Evolutionary conservation across 2,329 filamentous ascomycete species (phyloP), one percentile per base, ranked within the genome.

Genomic region (Karstenula rhodostoma): DNA sequence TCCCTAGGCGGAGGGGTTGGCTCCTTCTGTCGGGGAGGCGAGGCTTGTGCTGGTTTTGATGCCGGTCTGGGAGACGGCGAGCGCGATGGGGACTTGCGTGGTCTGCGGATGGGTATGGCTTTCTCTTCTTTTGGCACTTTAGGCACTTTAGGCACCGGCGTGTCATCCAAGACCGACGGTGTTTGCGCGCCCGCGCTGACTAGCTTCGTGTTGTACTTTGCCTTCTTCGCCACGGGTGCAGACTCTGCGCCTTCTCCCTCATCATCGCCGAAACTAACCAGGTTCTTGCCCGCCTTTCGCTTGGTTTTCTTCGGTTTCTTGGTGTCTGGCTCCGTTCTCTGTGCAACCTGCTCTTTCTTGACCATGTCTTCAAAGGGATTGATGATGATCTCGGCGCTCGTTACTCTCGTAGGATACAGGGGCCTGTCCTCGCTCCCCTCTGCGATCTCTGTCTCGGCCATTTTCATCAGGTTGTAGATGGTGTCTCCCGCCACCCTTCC

Each of bases 391-490:
- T 95, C 91, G 29, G 91, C 82, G 22, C 84, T 82, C 4, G 87
- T 88, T 60, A 99, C 89, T 77, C 89, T 93, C 37, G 93, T 87
- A 0, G 94, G 90, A 76, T 97, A 99, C 51, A 96, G 79, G 1
- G 94, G 94, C 62, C 93, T 85, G 65, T 98, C 94, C 7, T 87
- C 89, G 17, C 89, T 90, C 57, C 92, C 89, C n/a, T 80, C 81
- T 23, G 90, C 87, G 19, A 96, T 82, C 73, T 98, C 95, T 0
- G 87, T 87, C 75, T 98, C 94, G 22, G 91, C 93, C 84, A 98
- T 97, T 79, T 94, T 96, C 73, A 94, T 89, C 72, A 99, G 78
- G 77, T 97, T 98, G 81, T 96, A 99, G 57, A 99, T 95, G 17
- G 94, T 97, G 66, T 98, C 93, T 29, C 94, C 95, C 37, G 91